Base-by-base conservation (phyloP, 345 rosid genomes). In the Lepidium didymum region DNA sequence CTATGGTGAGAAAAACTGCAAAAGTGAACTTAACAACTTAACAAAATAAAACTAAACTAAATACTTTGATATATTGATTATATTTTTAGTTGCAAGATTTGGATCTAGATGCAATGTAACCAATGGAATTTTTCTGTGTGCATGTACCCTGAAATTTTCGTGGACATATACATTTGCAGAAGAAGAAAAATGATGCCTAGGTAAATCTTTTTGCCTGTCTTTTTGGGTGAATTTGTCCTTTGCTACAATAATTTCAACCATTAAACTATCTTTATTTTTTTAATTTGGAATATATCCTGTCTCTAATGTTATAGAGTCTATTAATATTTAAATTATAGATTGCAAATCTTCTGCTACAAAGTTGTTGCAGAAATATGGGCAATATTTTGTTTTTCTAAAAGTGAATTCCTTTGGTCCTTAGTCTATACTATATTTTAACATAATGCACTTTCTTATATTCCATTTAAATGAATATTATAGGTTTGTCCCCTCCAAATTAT, bases 101-200 rank as follows among this genome's bases (percentile, higher is more conserved):
- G 69, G 76, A 49, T 72, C 59, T 15, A 64, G 53, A 72, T 64
- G 51, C 64, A 64, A 21, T 73, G 53, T 73, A 66, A 58, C 67
- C 55, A 51, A 56, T 73, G 6, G 31, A 47, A 3, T 36, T 27
- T 15, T 5, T 63, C 8, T 29, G 33, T 36, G 64, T 64, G 33
- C 15, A 36, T 63, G 36, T 64, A 62, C 43, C 52, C 55, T 42
- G 43, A 63, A 27, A 64, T 56, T 59, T 65, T 57, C 61, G 57
- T 41, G 54, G 61, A 73, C 70, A 41, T 25, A 56, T 64, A 42
- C 57, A 57, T 56, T 37, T 37, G 34, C 19, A 63, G 64, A 46
- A 62, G 45, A 52, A 11, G 61, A 74, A 54, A 62, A 73, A 75
- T 78, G 72, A 73, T 82, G 80, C 40, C 46, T 70, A 68, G 64